These are phyloP conservation scores for Orbilia javanica DNA, from an alignment of 2,329 filamentous ascomycete genomes.

Conservation along the genomic window DNA sequence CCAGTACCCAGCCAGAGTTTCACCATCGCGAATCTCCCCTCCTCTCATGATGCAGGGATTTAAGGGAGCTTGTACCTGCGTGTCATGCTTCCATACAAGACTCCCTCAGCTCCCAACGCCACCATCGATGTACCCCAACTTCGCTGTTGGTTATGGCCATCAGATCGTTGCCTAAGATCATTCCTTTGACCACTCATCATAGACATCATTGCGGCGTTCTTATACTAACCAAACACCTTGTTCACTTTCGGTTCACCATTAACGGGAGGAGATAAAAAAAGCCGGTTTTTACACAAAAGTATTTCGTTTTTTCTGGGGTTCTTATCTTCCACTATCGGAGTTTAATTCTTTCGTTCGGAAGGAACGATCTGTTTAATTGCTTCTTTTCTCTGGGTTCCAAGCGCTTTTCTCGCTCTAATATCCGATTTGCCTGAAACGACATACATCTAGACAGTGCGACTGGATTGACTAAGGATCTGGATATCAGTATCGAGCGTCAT, in stretches of 20 bases:
- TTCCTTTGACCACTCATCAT: constrained; percentile 51
- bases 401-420: constrained; percentile 62
- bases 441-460: constrained; percentile 59
- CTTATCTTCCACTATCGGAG: constrained; percentile 62
- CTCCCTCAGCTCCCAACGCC: constrained; percentile 26
- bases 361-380: constrained; percentile 62
- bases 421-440: constrained; percentile 63
- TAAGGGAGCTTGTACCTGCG: constrained; percentile 67
- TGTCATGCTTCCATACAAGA: constrained; percentile 65
- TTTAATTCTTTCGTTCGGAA: constrained; percentile 64
- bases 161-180: constrained; percentile 57
- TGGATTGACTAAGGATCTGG: constrained; percentile 27
- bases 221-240: constrained; percentile 46
- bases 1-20: constrained; percentile 68
- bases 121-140: constrained; percentile 44
- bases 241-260: constrained; percentile 17
- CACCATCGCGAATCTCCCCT: constrained; percentile 64
- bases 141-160: constrained; percentile 51
- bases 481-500: constrained; percentile 59
- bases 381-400: constrained; percentile 62
- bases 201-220: constrained; percentile 62
- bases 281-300: constrained; percentile 52
- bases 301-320: constrained; percentile 35
- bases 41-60: constrained; percentile 63
- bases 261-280: constrained; percentile 62